These are phyloP conservation scores for Aspergillus alliaceus DNA, from an alignment of 2,329 filamentous ascomycete species.

Conservation along the genomic window DNA sequence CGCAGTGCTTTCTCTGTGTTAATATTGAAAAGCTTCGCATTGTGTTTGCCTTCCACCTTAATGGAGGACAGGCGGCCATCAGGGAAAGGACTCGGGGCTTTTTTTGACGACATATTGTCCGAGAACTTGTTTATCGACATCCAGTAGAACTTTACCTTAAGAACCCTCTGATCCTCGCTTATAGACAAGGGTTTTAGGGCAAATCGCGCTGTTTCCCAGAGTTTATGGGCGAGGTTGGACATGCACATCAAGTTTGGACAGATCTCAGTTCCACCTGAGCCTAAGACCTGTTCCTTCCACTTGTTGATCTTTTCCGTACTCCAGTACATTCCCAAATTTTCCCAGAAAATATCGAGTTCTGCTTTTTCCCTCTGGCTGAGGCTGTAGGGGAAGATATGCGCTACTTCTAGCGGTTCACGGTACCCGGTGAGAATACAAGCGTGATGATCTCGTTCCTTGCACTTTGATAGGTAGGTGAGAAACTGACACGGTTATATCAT, in stretches of 20 bases:
- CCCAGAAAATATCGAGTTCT: background rate
- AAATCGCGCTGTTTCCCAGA: background rate
- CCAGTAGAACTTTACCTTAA: background rate
- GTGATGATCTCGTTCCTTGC: no score
- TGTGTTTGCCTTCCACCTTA: background rate
- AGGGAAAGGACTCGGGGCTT: background rate
- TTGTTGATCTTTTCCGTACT: accelerated
- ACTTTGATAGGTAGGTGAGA: background rate
- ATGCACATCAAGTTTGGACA: background rate
- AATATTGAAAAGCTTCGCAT: background rate
- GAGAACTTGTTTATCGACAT: background rate
- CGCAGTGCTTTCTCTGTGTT: background rate
- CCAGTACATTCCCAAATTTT: background rate
- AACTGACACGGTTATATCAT: background rate
- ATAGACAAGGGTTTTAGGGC: background rate
- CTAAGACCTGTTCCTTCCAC: background rate
- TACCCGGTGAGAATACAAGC: no score
- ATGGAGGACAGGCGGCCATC: background rate
- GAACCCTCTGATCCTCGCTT: background rate
- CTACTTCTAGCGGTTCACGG: background rate
- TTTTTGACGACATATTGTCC: background rate
- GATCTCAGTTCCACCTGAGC: background rate
- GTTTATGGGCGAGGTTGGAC: background rate
- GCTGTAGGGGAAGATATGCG: background rate
- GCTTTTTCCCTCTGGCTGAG: accelerated